These are phyloP conservation scores for Cutaneotrichosporon mucoides DNA, from an alignment of 1,284 basidiomycete genomes.

Conservation along the genomic window DNA sequence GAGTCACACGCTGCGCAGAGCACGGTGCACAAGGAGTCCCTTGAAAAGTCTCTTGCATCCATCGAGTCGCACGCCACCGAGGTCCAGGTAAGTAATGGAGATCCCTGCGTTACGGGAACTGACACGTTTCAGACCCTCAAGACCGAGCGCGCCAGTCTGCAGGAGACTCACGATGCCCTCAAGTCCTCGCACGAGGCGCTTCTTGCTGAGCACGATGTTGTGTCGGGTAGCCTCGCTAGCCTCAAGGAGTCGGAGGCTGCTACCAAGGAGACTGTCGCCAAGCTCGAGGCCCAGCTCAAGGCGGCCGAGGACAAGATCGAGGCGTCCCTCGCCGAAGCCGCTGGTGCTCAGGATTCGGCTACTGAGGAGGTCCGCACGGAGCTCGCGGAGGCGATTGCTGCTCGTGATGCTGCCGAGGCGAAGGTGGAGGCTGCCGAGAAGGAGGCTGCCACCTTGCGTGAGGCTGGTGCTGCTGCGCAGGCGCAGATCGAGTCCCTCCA, in stretches of 20 bases:
- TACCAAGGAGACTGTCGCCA: slow-evolving; percentile 21
- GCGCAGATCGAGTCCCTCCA: slow-evolving; percentile 8
- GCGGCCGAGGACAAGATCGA: slow-evolving; percentile 17
- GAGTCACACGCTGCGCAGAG: slow-evolving; percentile 3
- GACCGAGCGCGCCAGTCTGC: slow-evolving; percentile 22
- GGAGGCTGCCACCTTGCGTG: neutral
- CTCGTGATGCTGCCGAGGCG: slow-evolving; percentile 17
- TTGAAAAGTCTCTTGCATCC: slow-evolving; percentile 10
- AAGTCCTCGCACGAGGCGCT: slow-evolving; percentile 24
- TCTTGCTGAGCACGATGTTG: slow-evolving; percentile 19
- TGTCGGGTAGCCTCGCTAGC: slow-evolving; percentile 21
- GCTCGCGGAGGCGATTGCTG: slow-evolving; percentile 14
- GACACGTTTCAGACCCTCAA: slow-evolving; percentile 9
- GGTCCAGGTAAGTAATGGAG: slow-evolving; percentile 15
- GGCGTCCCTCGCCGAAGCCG: slow-evolving; percentile 4
- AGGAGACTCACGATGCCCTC: slow-evolving; percentile 23
- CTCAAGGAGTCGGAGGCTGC: slow-evolving; percentile 15
- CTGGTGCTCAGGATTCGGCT: neutral
- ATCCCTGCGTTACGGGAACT: neutral
- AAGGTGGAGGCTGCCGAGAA: slow-evolving; percentile 16
- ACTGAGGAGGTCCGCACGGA: slow-evolving; percentile 4
- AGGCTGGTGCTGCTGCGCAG: neutral
- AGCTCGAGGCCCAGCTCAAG: slow-evolving; percentile 23
- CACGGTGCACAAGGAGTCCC: slow-evolving; percentile 10
- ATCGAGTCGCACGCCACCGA: slow-evolving; percentile 16